Base-by-base conservation (phyloP, 2,329 filamentous ascomycete species). In the Exophiala xenobiotica region DNA sequence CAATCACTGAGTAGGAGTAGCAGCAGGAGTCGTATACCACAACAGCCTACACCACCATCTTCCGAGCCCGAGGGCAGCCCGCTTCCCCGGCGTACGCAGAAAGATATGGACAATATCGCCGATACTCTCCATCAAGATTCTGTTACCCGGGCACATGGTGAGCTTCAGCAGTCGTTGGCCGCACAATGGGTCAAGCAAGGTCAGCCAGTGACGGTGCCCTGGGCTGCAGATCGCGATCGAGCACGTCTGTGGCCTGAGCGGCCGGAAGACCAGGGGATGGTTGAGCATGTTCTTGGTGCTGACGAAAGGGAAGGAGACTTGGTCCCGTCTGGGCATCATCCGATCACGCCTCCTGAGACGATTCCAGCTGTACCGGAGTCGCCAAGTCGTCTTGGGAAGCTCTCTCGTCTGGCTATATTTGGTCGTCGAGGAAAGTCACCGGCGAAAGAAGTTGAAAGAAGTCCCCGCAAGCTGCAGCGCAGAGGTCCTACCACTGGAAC, bases 401-500 rank as follows among this genome's bases (percentile, higher is more conserved):
- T 81, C 74, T 51, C 83, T 77, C 81, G 86, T 2, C 93, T 96
- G 66, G 86, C 87, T 1, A 78, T 96, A 47, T 95, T 96, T 62
- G 48, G 59, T 33, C 53, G 54, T 8, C 77, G 85, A 6, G 81
- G 86, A 58, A 84, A 83, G 49, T 83, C 48, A 23, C 52, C 83
- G 11, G 95, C 89, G 67, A 76, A 80, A 0, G 75, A 80, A 1
- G 66, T 79, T 3, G 76, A 82, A 70, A 8, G 68, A 68, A 16
- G 53, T 67, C 0, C 78, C 83, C n/a, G 82, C 79, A 64, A 76
- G 78, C 29, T 82, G 85, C 6, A 83, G 78, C 80, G 87, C 22
- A 92, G 90, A 68, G 91, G 92, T 0, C 92, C 92, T 18, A 82
- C 80, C 12, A 92, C 92, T 33, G 92, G 92, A n/a, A 97, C 92